Evolutionary conservation across 1,139 yeast genomes (phyloP), one percentile per base, ranked within the genome.

Genomic region (Candida labiduridarum): DNA sequence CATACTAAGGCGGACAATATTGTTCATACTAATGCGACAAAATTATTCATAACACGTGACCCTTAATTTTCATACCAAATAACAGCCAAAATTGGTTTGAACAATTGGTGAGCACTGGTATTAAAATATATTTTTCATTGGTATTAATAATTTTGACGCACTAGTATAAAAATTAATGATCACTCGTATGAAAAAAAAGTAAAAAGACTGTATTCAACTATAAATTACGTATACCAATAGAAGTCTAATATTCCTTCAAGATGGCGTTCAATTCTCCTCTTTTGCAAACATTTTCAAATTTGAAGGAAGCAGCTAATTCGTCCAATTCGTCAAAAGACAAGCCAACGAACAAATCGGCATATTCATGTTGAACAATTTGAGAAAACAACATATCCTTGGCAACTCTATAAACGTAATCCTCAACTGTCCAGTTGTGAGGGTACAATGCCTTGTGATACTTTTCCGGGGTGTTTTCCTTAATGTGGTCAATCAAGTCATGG

Each of bases 231-330:
- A n/a, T n/a, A n/a, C n/a, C n/a, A n/a, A n/a, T n/a, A n/a, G n/a
- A n/a, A n/a, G n/a, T 31, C 35, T 44, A 49, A 36, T 51, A 51
- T 6, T 46, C 50, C 41, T 49, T 51, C 50, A 72, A 66, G 51
- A 72, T 72, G 36, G 59, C 58, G 54, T 74, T 76, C 57, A 76
- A 66, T 54, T 69, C 71, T 35, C 71, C 72, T 56, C 80, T 68
- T 60, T 68, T 67, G 30, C 59, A 56, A 41, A 72, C 63, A 55
- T 76, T 74, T 57, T 76, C 80, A 49, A 76, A 67, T 58, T 75
- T 74, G 66, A 75, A 76, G 40, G 74, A 71, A 39, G 76, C 78
- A 38, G 80, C 80, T 59, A 76, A 64, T 57, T 72, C 79, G 53
- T 76, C 80, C 51, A 76, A 66, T 33, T 76, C 77, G 35, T 74